A percentile compares a stretch with the other conserved stretches of the same genome.
These are phyloP conservation scores for Leptomonas pyrrhocoris DNA, from an alignment of 208 protist species.

Conservation along the genomic window DNA sequence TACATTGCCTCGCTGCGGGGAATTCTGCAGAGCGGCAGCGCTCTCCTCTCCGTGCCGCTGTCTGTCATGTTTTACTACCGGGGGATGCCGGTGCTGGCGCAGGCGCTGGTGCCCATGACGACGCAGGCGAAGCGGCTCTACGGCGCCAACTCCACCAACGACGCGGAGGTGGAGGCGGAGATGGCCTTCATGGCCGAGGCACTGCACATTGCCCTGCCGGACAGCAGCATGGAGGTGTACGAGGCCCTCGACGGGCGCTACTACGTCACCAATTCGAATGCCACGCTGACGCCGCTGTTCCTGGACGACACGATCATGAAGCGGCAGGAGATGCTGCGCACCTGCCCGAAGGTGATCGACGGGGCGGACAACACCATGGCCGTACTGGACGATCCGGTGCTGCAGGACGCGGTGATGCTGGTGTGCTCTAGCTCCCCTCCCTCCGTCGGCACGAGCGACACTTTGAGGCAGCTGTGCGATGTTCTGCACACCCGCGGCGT, in stretches of 20 bases:
- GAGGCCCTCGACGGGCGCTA: constrained; percentile 77
- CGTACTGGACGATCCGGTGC: constrained; percentile 38
- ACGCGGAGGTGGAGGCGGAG: constrained; percentile 77
- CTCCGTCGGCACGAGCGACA: not conserved
- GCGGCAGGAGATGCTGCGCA: constrained; percentile 76
- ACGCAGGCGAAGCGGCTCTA: constrained; percentile 59
- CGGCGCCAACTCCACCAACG: constrained; percentile 60
- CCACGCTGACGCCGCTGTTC: constrained; percentile 76
- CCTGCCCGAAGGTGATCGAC: constrained; percentile 51
- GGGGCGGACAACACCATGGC: constrained; percentile 63
- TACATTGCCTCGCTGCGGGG: constrained; percentile 81
- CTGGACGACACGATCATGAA: constrained; percentile 79
- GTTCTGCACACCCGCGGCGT: constrained; percentile 69
- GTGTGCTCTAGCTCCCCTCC: constrained; percentile 23
- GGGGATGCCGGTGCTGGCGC: constrained; percentile 86
- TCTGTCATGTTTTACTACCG: constrained; percentile 86
- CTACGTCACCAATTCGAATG: constrained; percentile 82
- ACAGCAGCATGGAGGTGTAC: constrained; percentile 76
- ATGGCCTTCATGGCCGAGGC: constrained; percentile 75
- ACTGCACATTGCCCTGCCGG: constrained; percentile 69
- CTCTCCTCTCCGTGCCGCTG: constrained; percentile 78
- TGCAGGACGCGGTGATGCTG: constrained; percentile 50
- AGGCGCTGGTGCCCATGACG: constrained; percentile 85
- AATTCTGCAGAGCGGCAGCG: constrained; percentile 72
- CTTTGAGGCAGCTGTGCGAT: constrained; percentile 29